Conservation (phyloP, 208 protist genomes). For the Lotmaria passim region DNA sequence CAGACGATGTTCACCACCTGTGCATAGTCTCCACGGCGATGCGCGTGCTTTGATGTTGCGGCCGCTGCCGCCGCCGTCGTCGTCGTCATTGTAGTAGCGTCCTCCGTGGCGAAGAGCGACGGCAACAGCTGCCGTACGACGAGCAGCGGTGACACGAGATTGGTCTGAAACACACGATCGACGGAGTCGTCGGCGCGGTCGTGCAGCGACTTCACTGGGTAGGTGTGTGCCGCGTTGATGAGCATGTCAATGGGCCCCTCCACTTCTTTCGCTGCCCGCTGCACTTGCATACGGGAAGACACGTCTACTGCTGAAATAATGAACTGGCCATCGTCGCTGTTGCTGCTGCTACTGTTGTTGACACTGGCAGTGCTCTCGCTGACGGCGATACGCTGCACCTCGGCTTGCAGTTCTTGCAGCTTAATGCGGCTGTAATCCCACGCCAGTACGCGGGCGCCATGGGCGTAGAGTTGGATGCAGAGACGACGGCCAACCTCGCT, state of each 20-base stretch:
- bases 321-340: neutral
- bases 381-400: constrained; percentile 24
- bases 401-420: constrained; percentile 52
- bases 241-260: constrained; percentile 45
- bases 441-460: constrained; percentile 54
- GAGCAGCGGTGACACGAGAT: constrained; percentile 41
- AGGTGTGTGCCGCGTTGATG: constrained; percentile 46
- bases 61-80: too few species aligned
- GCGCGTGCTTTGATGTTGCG: neutral
- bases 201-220: constrained; percentile 37
- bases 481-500: constrained; percentile 50
- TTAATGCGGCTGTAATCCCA: constrained; percentile 64
- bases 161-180: constrained; percentile 52
- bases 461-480: constrained; percentile 48
- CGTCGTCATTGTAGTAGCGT: too few species aligned
- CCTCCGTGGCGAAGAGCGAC: constrained; percentile 22
- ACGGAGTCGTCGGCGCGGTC: constrained; percentile 52
- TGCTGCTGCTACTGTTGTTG: constrained; percentile 2
- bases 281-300: constrained; percentile 49
- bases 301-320: constrained; percentile 41
- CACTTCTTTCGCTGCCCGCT: constrained; percentile 52
- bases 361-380: neutral
- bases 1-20: constrained; percentile 48
- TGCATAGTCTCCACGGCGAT: constrained; percentile 26
- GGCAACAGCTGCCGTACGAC: constrained; percentile 45